Evolutionary conservation across 352 stramenopile species (phyloP), one percentile per base, ranked within the genome.

Genomic region (Phytophthora pini): DNA sequence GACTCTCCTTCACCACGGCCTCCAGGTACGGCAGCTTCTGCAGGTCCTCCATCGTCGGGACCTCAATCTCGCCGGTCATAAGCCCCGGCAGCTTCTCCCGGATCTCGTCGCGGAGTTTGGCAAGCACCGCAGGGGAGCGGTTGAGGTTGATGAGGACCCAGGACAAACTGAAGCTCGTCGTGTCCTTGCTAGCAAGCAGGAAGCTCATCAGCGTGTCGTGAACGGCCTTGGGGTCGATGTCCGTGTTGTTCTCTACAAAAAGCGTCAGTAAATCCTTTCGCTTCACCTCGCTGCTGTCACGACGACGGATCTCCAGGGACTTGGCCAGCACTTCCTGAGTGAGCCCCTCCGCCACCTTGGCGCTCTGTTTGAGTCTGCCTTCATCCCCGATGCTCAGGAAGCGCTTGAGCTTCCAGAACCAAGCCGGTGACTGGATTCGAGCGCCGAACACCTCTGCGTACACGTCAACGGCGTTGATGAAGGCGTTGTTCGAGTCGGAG

Each of bases 141-240:
- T 84, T 87, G 48, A 96, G 75, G 68, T 89, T 84, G 49, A 93
- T 65, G 22, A 96, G 45, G 50, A 93, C 80, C 82, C 84, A 97
- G 7, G 72, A 59, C 49, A 96, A 71, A 9, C 67, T 86, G 44
- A 78, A 78, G 3, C 82, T 77, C 6, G 86, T 93, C 4, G 87
- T 95, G 50, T 91, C 84, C 3, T 86, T 77, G 10, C 84, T 79
- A 8, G 73, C 81, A 7, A 88, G 64, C 38, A 97, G 80, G 54
- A 95, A 92, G 53, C 84, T 93, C 29, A 92, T 68, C 10, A 82
- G 70, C 26, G 92, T 80, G 69, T 94, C 83, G 11, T 79, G 84
- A 4, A 92, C 49, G 29, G 70, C 56, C 8, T 80, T 57, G 20
- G 62, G 27, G 26, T 65, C 54, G 22, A 52, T 70, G 12, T 57